Conservation (phyloP, 768 basidiomycete species). For the Russula dissimulans region DNA sequence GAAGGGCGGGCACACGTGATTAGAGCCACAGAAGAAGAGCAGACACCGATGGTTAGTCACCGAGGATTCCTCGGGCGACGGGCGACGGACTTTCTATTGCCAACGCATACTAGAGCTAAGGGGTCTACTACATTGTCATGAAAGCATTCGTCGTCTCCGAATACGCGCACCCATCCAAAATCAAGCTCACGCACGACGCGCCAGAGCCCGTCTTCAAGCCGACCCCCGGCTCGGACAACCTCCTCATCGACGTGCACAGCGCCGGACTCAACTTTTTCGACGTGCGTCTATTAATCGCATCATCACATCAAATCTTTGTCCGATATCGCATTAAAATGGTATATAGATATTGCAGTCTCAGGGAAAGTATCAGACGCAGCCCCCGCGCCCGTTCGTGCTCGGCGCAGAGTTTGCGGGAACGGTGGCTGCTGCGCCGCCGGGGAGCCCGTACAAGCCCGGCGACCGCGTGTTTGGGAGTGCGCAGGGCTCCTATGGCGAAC, state of each 20-base stretch:
- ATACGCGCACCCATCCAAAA: constrained; percentile 42
- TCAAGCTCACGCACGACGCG: constrained; percentile 29
- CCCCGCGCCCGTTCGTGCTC: constrained; percentile 75
- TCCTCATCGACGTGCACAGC: constrained; percentile 45
- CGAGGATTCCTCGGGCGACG: too few species aligned
- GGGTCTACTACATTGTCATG: constrained; percentile 36
- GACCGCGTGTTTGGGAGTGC: constrained; percentile 81
- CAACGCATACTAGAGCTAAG: too few species aligned
- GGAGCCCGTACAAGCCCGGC: constrained; percentile 70
- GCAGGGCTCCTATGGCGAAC: constrained; percentile 77
- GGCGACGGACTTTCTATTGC: too few species aligned
- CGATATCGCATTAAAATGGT: constrained; percentile 36
- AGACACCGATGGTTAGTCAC: too few species aligned
- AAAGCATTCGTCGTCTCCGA: constrained; percentile 68
- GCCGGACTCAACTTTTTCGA: constrained; percentile 45
- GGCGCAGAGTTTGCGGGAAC: constrained; percentile 82
- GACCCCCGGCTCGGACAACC: constrained; percentile 27
- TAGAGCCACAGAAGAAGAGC: too few species aligned
- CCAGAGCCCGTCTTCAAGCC: constrained; percentile 29
- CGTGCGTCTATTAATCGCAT: too few species aligned
- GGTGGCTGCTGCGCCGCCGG: constrained; percentile 75
- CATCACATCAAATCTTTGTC: too few species aligned
- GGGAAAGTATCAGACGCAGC: constrained; percentile 83
- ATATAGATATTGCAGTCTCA: constrained; percentile 72
- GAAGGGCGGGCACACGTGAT: too few species aligned